Evolutionary conservation across 805 yeast species (phyloP).

Genomic region (Cyberlindnera misumaiensis): DNA sequence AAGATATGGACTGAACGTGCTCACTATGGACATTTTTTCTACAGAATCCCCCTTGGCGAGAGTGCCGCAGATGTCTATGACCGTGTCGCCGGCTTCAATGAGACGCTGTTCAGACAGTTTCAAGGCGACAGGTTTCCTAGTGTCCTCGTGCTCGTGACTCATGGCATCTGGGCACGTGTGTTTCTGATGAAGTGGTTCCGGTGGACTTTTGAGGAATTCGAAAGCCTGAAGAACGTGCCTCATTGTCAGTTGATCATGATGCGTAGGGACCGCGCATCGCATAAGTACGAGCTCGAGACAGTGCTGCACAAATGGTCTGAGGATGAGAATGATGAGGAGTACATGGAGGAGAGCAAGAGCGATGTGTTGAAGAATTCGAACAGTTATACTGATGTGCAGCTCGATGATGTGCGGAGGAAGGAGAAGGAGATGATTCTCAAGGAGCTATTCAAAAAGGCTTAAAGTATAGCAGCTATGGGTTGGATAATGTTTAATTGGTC

Average conservation of each 20-base stretch:
- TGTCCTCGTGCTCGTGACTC: conserved; percentile 79
- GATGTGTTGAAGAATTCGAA: conserved; percentile 21
- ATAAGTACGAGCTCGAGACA: conserved; percentile 53
- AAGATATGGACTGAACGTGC: conserved; percentile 80
- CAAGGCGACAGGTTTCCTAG: conserved; percentile 64
- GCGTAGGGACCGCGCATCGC: conserved; percentile 48
- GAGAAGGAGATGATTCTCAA: conserved; percentile 37
- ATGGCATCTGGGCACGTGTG: conserved; percentile 92
- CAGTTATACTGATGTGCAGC: conserved; percentile 18
- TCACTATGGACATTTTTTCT: conserved; percentile 82
- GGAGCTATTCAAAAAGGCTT: conserved; percentile 29
- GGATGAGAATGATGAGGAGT: conserved; percentile 24
- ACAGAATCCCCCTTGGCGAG: conserved; percentile 88
- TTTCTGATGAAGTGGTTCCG: conserved; percentile 92
- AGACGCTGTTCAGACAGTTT: conserved; percentile 78
- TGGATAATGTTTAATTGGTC: too few species aligned
- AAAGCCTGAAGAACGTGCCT: conserved; percentile 71
- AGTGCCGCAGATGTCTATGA: conserved; percentile 95
- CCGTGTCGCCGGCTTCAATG: conserved; percentile 84
- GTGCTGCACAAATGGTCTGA: conserved; percentile 66
- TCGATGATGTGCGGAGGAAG: conserved; percentile 14
- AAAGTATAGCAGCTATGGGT: conserved; percentile 2
- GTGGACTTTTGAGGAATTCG: conserved; percentile 89
- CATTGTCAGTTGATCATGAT: conserved; percentile 79
- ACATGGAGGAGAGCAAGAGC: conserved; percentile 15